Evolutionary conservation across 1,284 basidiomycete genomes (phyloP).

Genomic region (Irpex sp.): DNA sequence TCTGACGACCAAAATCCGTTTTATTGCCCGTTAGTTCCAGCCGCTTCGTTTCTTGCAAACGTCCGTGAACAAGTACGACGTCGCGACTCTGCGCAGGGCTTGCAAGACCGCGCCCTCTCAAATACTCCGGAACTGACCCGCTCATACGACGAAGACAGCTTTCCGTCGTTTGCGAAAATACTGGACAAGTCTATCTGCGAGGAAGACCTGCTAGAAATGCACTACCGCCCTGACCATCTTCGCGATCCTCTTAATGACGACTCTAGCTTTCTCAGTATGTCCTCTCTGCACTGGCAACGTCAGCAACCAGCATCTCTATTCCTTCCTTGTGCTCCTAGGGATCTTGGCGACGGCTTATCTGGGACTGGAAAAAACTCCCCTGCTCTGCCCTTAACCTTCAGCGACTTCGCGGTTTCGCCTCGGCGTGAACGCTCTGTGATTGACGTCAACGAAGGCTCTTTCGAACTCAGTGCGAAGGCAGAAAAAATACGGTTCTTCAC

Average conservation of each 20-base stretch:
- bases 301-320: neutral
- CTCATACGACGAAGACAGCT: conserved; percentile 15
- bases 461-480: conserved; percentile 39
- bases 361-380: conserved; percentile 5
- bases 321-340: neutral
- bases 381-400: conserved; percentile 25
- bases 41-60: conserved; percentile 36
- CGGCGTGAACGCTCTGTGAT: conserved; percentile 36
- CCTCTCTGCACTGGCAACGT: neutral
- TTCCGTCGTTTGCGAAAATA: conserved; percentile 32
- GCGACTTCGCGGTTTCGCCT: conserved; percentile 37
- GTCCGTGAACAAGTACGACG: conserved; percentile 21
- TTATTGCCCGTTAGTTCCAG: conserved; percentile 36
- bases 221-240: conserved; percentile 11
- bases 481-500: conserved; percentile 33
- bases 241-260: neutral
- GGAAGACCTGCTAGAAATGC: conserved; percentile 20
- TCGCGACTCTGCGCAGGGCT: neutral
- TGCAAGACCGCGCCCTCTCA: neutral
- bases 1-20: conserved; percentile 23
- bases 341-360: neutral
- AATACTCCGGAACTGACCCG: conserved; percentile 16
- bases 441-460: conserved; percentile 41
- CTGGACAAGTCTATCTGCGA: conserved; percentile 31
- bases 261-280: neutral